A percentile compares a stretch with the other conserved stretches of the same genome.
phyloP scores from a whole-genome alignment of 495 filamentous ascomycete genomes.

The Amphirosellinia nigrospora region DNA sequence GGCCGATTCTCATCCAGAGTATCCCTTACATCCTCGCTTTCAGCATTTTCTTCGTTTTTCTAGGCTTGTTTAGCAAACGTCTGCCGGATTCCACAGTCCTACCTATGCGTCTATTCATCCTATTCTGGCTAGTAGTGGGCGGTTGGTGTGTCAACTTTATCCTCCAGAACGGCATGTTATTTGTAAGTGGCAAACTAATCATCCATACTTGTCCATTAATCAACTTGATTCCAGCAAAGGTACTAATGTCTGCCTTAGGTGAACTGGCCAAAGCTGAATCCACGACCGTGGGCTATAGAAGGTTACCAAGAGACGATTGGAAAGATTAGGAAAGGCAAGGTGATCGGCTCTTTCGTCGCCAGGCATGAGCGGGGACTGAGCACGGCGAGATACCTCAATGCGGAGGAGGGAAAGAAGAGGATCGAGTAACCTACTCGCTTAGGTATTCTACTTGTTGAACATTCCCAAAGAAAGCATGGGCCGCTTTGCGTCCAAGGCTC shows the following conservation, averaged over 20 bases:
- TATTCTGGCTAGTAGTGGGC: conserved; percentile 74
- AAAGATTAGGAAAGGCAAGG: conserved; percentile 73
- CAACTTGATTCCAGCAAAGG: neutral
- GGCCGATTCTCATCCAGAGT: conserved; percentile 84
- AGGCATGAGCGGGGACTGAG: conserved; percentile 79
- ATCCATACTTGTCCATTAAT: neutral
- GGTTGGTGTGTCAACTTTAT: conserved; percentile 78
- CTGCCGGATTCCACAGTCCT: conserved; percentile 71
- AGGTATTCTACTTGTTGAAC: neutral
- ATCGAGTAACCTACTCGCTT: conserved; percentile 67
- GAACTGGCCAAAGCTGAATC: conserved; percentile 96
- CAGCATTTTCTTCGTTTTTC: conserved; percentile 82
- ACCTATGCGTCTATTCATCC: conserved; percentile 76
- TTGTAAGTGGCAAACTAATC: conserved; percentile 64
- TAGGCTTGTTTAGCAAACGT: conserved; percentile 74
- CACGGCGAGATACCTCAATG: conserved; percentile 74
- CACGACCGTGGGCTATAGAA: conserved; percentile 80
- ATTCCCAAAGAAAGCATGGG: neutral
- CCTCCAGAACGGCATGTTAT: conserved; percentile 82
- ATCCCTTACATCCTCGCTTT: conserved; percentile 90
- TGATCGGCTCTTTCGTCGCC: conserved; percentile 75
- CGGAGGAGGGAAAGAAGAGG: conserved; percentile 97
- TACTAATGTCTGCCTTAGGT: conserved; percentile 62
- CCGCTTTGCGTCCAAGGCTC: neutral
- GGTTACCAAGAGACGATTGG: conserved; percentile 86